A percentile compares a stretch with the other conserved stretches of the same genome.
These are phyloP conservation scores for Coemansia guatemalensis DNA, from an alignment of 192 early-diverging fungal species.

Conservation along the genomic window DNA sequence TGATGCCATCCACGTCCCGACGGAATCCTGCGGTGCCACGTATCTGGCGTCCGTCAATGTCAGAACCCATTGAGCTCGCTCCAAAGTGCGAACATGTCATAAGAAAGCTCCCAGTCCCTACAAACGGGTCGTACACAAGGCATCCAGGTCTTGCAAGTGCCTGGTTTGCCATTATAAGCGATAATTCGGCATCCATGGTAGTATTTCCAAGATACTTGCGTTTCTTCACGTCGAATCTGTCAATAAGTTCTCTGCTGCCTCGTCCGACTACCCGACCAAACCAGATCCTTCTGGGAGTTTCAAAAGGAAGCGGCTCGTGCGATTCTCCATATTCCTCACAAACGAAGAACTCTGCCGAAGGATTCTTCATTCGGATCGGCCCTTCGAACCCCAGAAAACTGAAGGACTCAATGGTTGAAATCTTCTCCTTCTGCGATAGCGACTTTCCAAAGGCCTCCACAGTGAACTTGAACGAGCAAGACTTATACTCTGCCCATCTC, in stretches of 20 bases:
- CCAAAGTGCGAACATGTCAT: slow-evolving; percentile 95
- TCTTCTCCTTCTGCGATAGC: slow-evolving; percentile 69
- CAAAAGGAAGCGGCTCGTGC: slow-evolving; percentile 13
- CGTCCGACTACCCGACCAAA: slow-evolving; percentile 71
- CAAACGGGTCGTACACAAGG: slow-evolving; percentile 94
- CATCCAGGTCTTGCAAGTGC: slow-evolving; percentile 73
- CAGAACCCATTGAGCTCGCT: slow-evolving; percentile 84
- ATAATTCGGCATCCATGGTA: slow-evolving; percentile 97
- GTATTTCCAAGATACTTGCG: slow-evolving; percentile 93
- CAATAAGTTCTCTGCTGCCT: slow-evolving; percentile 67
- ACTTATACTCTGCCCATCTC: slow-evolving; percentile 56
- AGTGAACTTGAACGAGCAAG: slow-evolving; percentile 70
- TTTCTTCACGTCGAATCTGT: slow-evolving; percentile 94
- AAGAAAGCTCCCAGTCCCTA: slow-evolving; percentile 92
- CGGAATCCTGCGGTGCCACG: slow-evolving; percentile 68
- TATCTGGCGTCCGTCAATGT: slow-evolving; percentile 98
- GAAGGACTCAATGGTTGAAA: slow-evolving; percentile 80
- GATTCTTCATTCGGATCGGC: slow-evolving; percentile 77
- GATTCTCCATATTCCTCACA: slow-evolving; percentile 78
- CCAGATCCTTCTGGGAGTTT: slow-evolving; percentile 54
- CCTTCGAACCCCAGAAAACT: slow-evolving; percentile 81
- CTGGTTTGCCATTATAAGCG: slow-evolving; percentile 94
- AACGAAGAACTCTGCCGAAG: slow-evolving; percentile 71
- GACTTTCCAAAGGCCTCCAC: slow-evolving; percentile 78
- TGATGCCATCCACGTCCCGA: slow-evolving; percentile 54